A percentile compares a stretch with the other conserved stretches of the same genome.
Conservation (phyloP, 768 basidiomycete species). For the Lactarius quietus region DNA sequence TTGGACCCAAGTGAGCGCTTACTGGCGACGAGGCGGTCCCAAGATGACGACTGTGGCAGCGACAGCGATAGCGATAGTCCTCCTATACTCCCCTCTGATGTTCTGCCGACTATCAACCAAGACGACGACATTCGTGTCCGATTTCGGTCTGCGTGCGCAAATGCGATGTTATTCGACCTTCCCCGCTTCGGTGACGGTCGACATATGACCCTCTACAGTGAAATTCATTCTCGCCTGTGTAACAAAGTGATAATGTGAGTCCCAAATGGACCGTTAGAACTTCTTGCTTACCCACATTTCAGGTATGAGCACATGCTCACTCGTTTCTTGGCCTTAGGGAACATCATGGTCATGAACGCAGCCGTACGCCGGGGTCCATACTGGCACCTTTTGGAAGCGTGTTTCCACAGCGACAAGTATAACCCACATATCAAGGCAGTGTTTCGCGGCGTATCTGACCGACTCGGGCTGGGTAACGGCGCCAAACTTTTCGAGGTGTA, state of each 20-base stretch:
- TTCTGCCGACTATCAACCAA: constrained; percentile 51
- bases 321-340: constrained; percentile 64
- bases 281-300: constrained; percentile 4
- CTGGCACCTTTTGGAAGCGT: constrained; percentile 82
- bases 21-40: constrained; percentile 39
- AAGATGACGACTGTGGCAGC: constrained; percentile 7
- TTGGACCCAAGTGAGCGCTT: constrained; percentile 50
- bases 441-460: constrained; percentile 55
- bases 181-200: constrained; percentile 37
- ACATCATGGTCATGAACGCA: constrained; percentile 76
- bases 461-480: constrained; percentile 61
- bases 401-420: constrained; percentile 42
- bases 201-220: constrained; percentile 43
- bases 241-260: constrained; percentile 50
- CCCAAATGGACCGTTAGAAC: background rate
- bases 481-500: constrained; percentile 74
- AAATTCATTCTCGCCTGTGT: constrained; percentile 45
- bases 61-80: background rate
- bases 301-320: constrained; percentile 70
- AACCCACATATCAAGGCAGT: constrained; percentile 43
- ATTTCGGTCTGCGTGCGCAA: constrained; percentile 65
- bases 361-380: constrained; percentile 76
- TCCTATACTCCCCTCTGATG: constrained; percentile 36
- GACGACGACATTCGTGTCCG: constrained; percentile 85
- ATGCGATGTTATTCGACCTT: constrained; percentile 53